A percentile compares a stretch with the other conserved stretches of the same genome.
Conservation (phyloP, 75 land plant species). For the Azolla pinnata region DNA sequence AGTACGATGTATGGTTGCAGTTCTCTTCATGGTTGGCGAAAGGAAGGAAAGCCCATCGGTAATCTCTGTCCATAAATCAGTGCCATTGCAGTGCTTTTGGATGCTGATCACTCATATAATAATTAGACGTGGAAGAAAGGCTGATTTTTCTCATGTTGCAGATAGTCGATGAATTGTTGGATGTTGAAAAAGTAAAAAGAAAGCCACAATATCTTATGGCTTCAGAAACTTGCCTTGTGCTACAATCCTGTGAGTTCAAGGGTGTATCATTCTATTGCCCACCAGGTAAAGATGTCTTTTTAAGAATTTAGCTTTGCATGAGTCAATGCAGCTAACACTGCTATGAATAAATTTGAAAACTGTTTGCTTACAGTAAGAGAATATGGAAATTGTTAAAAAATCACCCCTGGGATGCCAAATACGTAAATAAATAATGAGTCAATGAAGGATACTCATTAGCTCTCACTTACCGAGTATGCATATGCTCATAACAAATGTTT, state of each 20-base stretch:
- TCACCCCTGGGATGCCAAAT: too few relatives aligned
- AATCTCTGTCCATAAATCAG: constrained; percentile 12
- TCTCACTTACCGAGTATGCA: too few relatives aligned
- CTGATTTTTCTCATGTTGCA: constrained; percentile 23
- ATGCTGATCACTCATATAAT: background rate
- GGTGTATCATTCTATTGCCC: constrained; percentile 55
- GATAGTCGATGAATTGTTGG: constrained; percentile 64
- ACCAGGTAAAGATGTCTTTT: constrained; percentile 32
- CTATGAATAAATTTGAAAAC: too few relatives aligned
- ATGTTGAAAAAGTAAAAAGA: constrained; percentile 33
- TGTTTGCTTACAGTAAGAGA: too few relatives aligned
- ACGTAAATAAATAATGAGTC: too few relatives aligned
- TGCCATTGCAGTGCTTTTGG: constrained; percentile 1
- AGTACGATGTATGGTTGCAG: constrained; percentile 96
- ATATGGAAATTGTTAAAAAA: too few relatives aligned
- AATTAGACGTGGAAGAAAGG: background rate
- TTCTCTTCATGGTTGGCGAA: constrained; percentile 81
- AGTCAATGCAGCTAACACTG: too few relatives aligned
- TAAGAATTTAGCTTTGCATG: too few relatives aligned
- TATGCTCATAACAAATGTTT: too few relatives aligned
- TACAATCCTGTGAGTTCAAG: constrained; percentile 71
- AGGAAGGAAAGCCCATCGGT: constrained; percentile 68
- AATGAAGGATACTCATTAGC: too few relatives aligned
- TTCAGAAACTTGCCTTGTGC: constrained; percentile 63
- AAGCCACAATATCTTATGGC: constrained; percentile 92